Percentiles rank a stretch among this genome's conserved stretches.
These are phyloP conservation scores for Aspergillus alliaceus DNA, from an alignment of 2,329 filamentous ascomycete species.

Conservation along the genomic window DNA sequence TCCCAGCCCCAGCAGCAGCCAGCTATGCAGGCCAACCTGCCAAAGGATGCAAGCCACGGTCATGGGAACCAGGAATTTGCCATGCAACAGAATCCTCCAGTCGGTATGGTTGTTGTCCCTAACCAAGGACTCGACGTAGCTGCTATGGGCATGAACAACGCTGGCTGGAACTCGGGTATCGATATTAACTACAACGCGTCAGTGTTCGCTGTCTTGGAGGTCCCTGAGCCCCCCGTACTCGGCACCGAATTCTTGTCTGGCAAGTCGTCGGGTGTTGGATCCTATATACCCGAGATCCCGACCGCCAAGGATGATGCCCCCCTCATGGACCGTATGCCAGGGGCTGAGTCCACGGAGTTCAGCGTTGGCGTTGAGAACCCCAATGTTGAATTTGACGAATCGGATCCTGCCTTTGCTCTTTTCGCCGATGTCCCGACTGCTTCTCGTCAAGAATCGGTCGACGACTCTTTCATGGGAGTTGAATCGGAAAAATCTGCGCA, in stretches of 20 bases:
- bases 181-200: constrained; percentile 47
- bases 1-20: constrained; percentile 41
- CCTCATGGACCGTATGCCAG: constrained; percentile 43
- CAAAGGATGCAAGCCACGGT: constrained; percentile 68
- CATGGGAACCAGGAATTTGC: constrained; percentile 53
- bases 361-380: constrained; percentile 25
- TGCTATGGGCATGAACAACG: constrained; percentile 60
- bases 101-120: constrained; percentile 80
- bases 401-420: constrained; percentile 47
- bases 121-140: constrained; percentile 76
- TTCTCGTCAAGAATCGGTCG: constrained; percentile 23
- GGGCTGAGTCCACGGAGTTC: constrained; percentile 14
- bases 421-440: constrained; percentile 53
- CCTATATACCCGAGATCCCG: constrained; percentile 34
- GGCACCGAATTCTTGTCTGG: constrained; percentile 65
- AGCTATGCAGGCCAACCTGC: constrained; percentile 50
- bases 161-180: constrained; percentile 47
- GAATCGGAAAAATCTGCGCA: constrained; percentile 64
- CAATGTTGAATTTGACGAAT: constrained; percentile 57
- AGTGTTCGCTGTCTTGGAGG: constrained; percentile 68
- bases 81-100: constrained; percentile 61
- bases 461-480: constrained; percentile 51
- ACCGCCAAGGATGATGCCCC: constrained; percentile 53
- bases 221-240: constrained; percentile 65
- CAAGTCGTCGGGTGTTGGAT: constrained; percentile 61